Evolutionary conservation across 495 filamentous ascomycete genomes (phyloP), one percentile per base, ranked within the genome.

Genomic region (Penicillium psychrofluorescens): DNA sequence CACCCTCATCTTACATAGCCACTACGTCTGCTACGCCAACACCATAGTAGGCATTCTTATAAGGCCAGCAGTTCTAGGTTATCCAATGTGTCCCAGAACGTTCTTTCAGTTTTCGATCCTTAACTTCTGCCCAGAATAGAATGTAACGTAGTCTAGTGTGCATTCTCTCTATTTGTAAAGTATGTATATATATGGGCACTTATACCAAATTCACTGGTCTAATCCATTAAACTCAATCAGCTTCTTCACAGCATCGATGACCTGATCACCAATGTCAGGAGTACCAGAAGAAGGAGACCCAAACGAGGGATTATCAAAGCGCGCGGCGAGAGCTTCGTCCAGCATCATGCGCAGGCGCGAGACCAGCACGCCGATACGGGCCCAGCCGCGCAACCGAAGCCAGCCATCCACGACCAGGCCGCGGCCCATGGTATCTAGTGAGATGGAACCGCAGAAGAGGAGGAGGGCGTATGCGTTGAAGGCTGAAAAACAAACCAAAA

Each of bases 361-460:
- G 10, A 96, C 85, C 42, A 98, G 63, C 7, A 95, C 91, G 9
- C 92, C 92, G 41, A 98, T 90, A 14, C 94, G 72, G 2, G 94
- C 94, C 92, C 94, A 97, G 2, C 92, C 92, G 7, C 90, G 77
- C 15, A 97, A 67, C 29, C 86, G 74, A 31, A 97, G 63, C 94
- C 94, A 96, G 34, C 88, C 90, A 66, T 97, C 94, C 6, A 98
- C 88, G 11, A 96, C 67, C 2, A 98, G 68, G 4, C 94, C 92
- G 7, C 91, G 76, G 2, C 91, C 92, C 35, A 85, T 74, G 0
- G 89, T 95, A 62, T 98, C 92, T 2, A 98, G 77, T 36, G 75
- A 73, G 36, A 96, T 88, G 9, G 79, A 72, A 7, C 90, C 91
- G 8, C 83, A 83, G 64, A 98, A 96, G n/a, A 98, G 76, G 22